phyloP scores from a whole-genome alignment of 2,329 filamentous ascomycete species.

The Colletotrichum noveboracense region DNA sequence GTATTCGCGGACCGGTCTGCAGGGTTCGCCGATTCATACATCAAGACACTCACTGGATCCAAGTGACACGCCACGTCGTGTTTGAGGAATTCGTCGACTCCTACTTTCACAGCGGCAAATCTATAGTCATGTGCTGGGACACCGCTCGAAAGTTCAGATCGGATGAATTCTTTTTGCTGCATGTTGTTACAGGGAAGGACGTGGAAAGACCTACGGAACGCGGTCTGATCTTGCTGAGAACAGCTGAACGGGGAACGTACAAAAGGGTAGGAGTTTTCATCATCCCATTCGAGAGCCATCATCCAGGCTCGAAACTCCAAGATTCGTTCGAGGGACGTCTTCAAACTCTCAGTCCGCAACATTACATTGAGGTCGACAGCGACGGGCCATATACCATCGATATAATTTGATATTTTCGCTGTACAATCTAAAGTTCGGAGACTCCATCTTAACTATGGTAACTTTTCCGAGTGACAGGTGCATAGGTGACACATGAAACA shows the following conservation, averaged over 20 bases:
- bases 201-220: background rate
- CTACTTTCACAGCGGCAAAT: background rate
- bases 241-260: background rate
- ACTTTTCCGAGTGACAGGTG: no score
- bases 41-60: background rate
- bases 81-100: background rate
- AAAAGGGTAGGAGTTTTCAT: background rate
- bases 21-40: background rate
- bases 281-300: background rate
- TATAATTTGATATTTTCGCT: background rate
- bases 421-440: no score
- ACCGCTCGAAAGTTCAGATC: background rate
- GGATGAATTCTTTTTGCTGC: background rate
- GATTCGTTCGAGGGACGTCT: background rate
- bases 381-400: background rate
- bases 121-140: background rate
- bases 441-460: no score
- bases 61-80: background rate
- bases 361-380: background rate
- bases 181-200: background rate
- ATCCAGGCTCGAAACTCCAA: background rate
- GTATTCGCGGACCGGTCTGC: background rate
- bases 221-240: background rate
- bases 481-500: background rate
- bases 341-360: background rate